Evolutionary conservation across 2,329 filamentous ascomycete species (phyloP).

Genomic region (Stromatinia cepivora): DNA sequence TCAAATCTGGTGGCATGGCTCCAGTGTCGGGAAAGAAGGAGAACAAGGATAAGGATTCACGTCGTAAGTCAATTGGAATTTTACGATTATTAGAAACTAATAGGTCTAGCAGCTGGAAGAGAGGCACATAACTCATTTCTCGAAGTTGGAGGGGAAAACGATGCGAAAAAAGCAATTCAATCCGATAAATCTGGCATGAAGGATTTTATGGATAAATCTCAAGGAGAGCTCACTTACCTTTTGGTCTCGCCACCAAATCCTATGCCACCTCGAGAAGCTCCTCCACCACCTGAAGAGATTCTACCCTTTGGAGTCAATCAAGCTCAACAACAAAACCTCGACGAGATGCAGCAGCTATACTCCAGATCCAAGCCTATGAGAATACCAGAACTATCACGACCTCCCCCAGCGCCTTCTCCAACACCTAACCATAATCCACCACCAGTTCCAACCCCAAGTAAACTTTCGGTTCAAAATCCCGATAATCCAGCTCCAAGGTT

Average conservation of each 20-base stretch:
- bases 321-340: conserved; percentile 42
- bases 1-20: conserved; percentile 46
- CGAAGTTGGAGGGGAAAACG: conserved; percentile 50
- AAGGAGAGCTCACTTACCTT: conserved; percentile 64
- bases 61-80: conserved; percentile 47
- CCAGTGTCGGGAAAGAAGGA: conserved; percentile 47
- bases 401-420: conserved; percentile 44
- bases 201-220: conserved; percentile 64
- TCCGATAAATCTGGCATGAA: conserved; percentile 56
- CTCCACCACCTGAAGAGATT: conserved; percentile 59
- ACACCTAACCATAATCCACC: conserved; percentile 61
- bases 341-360: conserved; percentile 40
- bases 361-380: conserved; percentile 58
- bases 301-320: conserved; percentile 48
- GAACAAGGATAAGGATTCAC: conserved; percentile 58
- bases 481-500: conserved; percentile 55
- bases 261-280: conserved; percentile 62
- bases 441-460: conserved; percentile 47
- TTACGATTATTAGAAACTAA: conserved; percentile 17
- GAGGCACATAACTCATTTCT: conserved; percentile 42
- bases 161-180: conserved; percentile 41
- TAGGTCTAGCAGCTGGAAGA: not conserved
- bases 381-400: conserved; percentile 52
- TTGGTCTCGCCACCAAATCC: conserved; percentile 69
- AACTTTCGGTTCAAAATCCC: conserved; percentile 42